Conservation (phyloP, 2,329 filamentous ascomycete species). For the Neophaeococcomyces aloes region DNA sequence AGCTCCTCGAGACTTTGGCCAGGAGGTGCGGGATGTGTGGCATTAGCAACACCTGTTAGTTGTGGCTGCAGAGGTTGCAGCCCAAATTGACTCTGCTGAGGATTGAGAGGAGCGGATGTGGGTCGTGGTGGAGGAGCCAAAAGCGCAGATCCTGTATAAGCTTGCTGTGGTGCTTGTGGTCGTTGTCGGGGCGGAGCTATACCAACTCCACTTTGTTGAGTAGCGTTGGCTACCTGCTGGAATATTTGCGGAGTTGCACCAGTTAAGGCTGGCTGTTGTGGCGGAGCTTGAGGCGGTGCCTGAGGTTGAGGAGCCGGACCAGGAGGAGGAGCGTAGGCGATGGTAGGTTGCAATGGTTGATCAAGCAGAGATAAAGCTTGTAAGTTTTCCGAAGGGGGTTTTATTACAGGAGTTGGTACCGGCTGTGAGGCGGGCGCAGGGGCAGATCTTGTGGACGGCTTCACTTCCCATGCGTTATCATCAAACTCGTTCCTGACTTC, state of each 20-base stretch:
- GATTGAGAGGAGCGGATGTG: slow-evolving; percentile 76
- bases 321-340: slow-evolving; percentile 31
- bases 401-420: slow-evolving; percentile 28
- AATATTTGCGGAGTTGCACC: slow-evolving; percentile 42
- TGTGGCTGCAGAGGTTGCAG: slow-evolving; percentile 71
- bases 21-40: slow-evolving; percentile 53
- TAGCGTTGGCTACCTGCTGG: slow-evolving; percentile 34
- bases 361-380: slow-evolving; percentile 57
- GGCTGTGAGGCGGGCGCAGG: slow-evolving; percentile 24
- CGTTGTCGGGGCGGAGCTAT: slow-evolving; percentile 47
- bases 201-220: slow-evolving; percentile 16
- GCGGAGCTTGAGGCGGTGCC: slow-evolving; percentile 17
- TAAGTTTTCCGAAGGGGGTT: slow-evolving; percentile 56
- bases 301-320: slow-evolving; percentile 28
- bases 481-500: slow-evolving; percentile 62
- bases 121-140: slow-evolving; percentile 73
- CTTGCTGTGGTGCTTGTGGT: slow-evolving; percentile 53
- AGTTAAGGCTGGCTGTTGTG: slow-evolving; percentile 32
- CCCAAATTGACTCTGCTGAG: slow-evolving; percentile 57
- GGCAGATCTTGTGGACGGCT: slow-evolving; percentile 46
- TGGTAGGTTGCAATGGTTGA: slow-evolving; percentile 47
- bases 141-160: slow-evolving; percentile 50
- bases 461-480: slow-evolving; percentile 94
- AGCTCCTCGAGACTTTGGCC: slow-evolving; percentile 71
- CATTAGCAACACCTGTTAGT: slow-evolving; percentile 61